Conservation (phyloP, 306 rosid genomes). For the Vigna reflexopilosa region DNA sequence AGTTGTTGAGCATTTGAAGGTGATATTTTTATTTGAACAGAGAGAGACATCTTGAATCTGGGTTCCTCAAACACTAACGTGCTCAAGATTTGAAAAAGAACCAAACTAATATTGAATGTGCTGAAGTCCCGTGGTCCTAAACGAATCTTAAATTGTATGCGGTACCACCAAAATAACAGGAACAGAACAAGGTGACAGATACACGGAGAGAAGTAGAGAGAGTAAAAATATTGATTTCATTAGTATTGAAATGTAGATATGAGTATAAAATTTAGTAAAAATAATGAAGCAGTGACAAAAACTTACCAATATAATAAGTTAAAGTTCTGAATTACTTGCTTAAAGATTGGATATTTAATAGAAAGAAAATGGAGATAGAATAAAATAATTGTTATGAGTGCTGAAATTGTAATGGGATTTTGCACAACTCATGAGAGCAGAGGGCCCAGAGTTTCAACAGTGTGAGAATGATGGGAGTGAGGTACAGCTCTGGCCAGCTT, state of each 20-base stretch:
- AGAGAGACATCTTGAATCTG: neutral
- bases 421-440: neutral
- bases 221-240: neutral
- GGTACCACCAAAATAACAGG: neutral
- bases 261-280: no score
- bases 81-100: neutral
- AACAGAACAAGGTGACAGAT: constrained; percentile 3
- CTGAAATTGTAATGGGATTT: neutral
- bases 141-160: neutral
- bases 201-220: neutral
- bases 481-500: constrained; percentile 13
- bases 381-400: neutral
- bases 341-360: no score
- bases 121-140: neutral
- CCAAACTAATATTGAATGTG: neutral
- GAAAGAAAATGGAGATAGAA: neutral
- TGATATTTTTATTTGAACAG: neutral
- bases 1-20: neutral
- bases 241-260: no score
- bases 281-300: no score
- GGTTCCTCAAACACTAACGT: neutral
- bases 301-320: no score
- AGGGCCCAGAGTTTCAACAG: constrained; percentile 19
- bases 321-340: no score
- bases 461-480: constrained; percentile 29